These are phyloP conservation scores for Taphrina betulina DNA, from an alignment of 1,139 yeast genomes.

Conservation along the genomic window DNA sequence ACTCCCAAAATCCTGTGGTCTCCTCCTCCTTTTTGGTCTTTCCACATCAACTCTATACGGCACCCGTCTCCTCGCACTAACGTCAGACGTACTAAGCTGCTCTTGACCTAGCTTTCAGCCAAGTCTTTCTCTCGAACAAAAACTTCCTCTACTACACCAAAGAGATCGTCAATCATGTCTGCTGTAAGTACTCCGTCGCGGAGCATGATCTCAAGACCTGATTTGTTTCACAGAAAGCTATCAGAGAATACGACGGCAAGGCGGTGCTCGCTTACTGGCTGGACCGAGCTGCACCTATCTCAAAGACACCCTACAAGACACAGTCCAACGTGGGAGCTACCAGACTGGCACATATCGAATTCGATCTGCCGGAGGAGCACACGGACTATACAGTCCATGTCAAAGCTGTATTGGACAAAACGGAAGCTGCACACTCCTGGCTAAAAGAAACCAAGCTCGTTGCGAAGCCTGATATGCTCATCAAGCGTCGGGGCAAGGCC, in stretches of 20 bases:
- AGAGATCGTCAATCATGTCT: no score
- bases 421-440: slow-evolving; percentile 50
- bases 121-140: no score
- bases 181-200: slow-evolving; percentile 10
- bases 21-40: no score
- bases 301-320: slow-evolving; percentile 41
- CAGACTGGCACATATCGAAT: slow-evolving; percentile 37
- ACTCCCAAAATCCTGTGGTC: no score
- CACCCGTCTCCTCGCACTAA: no score
- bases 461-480: slow-evolving; percentile 52
- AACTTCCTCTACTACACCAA: no score
- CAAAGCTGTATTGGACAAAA: slow-evolving; percentile 44
- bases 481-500: slow-evolving; percentile 52
- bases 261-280: slow-evolving; percentile 50
- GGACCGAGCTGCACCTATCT: slow-evolving; percentile 47
- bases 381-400: slow-evolving; percentile 44
- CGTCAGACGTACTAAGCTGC: no score
- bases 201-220: no score
- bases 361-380: slow-evolving; percentile 47
- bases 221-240: slow-evolving; percentile 48
- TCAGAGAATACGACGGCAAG: slow-evolving; percentile 52
- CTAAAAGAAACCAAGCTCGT: slow-evolving; percentile 48
- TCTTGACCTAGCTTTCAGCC: no score
- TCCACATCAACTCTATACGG: no score
- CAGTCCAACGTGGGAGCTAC: slow-evolving; percentile 40